Conservation (phyloP, 306 rosid species). For the Boehmeria nivea region DNA sequence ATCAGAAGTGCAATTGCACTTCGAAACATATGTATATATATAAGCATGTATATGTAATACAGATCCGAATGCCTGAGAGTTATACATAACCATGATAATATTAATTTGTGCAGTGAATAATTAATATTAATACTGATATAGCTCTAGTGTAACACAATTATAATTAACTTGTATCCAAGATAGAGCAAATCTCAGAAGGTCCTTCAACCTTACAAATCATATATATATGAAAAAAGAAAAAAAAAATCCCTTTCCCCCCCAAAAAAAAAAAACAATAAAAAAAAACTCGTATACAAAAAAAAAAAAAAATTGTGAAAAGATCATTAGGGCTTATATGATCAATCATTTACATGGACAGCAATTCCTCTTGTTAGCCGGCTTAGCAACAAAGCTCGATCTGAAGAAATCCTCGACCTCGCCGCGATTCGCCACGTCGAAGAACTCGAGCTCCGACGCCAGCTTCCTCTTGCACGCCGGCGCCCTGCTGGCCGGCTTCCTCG, state of each 20-base stretch:
- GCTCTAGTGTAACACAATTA: too few species aligned
- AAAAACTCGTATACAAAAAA: slow-evolving; percentile 5
- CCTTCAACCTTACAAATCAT: slow-evolving; percentile 3
- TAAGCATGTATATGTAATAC: too few species aligned
- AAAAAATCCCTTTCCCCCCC: not conserved
- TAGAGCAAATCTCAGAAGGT: not conserved
- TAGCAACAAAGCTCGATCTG: slow-evolving; percentile 25
- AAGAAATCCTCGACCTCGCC: slow-evolving; percentile 47
- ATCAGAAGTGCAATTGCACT: too few species aligned
- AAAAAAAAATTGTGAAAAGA: not conserved
- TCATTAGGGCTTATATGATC: not conserved
- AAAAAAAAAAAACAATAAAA: not conserved
- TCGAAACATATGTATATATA: too few species aligned
- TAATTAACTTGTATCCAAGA: not conserved
- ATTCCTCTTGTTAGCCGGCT: slow-evolving; percentile 18
- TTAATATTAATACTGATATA: too few species aligned
- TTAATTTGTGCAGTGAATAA: too few species aligned
- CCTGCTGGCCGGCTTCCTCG: slow-evolving; percentile 35
- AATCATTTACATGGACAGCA: slow-evolving; percentile 41
- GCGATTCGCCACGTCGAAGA: slow-evolving; percentile 35
- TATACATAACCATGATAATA: too few species aligned
- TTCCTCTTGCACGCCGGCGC: slow-evolving; percentile 38
- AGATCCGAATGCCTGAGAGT: too few species aligned
- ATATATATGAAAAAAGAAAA: slow-evolving; percentile 2
- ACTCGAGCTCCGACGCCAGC: slow-evolving; percentile 34